Conservation (phyloP, 345 rosid species). For the Raphanus raphanistrum region DNA sequence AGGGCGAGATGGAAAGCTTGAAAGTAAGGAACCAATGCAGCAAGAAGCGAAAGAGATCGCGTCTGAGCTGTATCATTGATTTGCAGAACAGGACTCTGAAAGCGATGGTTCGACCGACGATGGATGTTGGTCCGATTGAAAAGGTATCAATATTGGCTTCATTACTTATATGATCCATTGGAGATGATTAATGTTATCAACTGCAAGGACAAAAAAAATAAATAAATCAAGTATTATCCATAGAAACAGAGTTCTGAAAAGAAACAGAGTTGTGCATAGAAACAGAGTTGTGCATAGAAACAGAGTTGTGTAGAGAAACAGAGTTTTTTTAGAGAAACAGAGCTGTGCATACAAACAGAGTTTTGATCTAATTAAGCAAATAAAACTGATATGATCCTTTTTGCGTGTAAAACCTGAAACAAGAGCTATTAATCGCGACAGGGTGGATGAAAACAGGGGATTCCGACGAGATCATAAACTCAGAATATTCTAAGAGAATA, state of each 20-base stretch:
- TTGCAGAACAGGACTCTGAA: conserved; percentile 78
- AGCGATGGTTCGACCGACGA: conserved; percentile 84
- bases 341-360: conserved; percentile 11
- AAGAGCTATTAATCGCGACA: conserved; percentile 5
- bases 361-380: conserved; percentile 18
- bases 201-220: conserved; percentile 16
- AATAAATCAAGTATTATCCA: background rate
- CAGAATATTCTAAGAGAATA: background rate
- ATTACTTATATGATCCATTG: conserved; percentile 78
- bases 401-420: background rate
- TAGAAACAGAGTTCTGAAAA: conserved; percentile 15
- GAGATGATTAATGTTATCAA: background rate
- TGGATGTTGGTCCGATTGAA: conserved; percentile 84
- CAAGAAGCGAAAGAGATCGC: conserved; percentile 48
- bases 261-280: background rate
- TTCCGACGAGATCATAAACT: conserved; percentile 7
- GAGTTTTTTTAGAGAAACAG: background rate
- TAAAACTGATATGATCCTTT: background rate
- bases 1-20: conserved; percentile 45
- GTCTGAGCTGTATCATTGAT: conserved; percentile 67
- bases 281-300: conserved; percentile 3
- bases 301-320: conserved; percentile 8
- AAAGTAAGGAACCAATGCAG: conserved; percentile 45
- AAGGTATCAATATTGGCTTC: conserved; percentile 83
- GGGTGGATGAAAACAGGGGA: background rate